Base-by-base conservation (phyloP, 1,284 basidiomycete genomes). In the Cutaneotrichosporon cavernicola region DNA sequence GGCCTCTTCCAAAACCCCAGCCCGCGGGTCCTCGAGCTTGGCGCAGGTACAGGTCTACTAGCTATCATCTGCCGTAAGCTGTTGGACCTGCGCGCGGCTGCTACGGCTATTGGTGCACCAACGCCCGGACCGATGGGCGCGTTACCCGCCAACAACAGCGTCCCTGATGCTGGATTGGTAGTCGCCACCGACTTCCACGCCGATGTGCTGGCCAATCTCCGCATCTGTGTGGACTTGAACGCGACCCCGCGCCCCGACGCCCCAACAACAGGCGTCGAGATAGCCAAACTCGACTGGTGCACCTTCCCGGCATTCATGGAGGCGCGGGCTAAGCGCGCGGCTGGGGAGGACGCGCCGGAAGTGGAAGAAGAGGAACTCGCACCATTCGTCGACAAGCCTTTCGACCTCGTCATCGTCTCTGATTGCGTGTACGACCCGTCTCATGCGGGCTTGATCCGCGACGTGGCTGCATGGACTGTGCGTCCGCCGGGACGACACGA, bases 21-120 rank as follows among this genome's bases (percentile, higher is more conserved):
- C 0, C 70, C 75, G 26, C 83, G 90, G 4, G 82, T 91, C 18
- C 83, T 96, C 14, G 92, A 95, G 77, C 84, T 96, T 0, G 92
- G 92, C 5, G 89, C 92, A 0, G 92, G 92, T 0, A 96, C 93
- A 0, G 92, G 92, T 0, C 82, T 95, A 9, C 87, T 92, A 14
- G 74, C 74, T n/a, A 87, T 88, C 63, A 77, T 92, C n/a, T 83
- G 85, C 5, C 76, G 86, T 1, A 86, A 84, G 34, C 86, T 86
- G 60, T 66, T 88, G 0, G 77, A 88, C 47, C 69, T 84, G 40
- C 65, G 72, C n/a, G 62, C 65, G 18, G 63, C 70, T 3, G 13
- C 22, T 6, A 53, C 55, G 11, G 62, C 56, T 1, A 26, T 64
- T 26, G 55, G 55, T 7, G 40, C 22, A 7, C 34, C 59, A 5